Conservation (phyloP, 495 filamentous ascomycete species). For the Aspergillus baeticus region DNA sequence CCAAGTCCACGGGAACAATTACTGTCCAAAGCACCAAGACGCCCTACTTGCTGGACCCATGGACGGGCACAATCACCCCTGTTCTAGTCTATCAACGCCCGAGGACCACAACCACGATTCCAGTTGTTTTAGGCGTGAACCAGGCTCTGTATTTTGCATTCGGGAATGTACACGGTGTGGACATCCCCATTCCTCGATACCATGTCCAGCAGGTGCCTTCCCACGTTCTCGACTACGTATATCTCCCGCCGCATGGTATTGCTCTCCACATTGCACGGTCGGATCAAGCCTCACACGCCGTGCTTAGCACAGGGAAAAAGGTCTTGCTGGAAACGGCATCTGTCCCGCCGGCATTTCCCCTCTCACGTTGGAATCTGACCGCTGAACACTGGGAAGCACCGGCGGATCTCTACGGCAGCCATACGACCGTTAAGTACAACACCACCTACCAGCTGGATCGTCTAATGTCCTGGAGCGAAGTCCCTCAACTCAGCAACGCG, state of each 20-base stretch:
- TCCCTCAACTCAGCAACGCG: conserved; percentile 61
- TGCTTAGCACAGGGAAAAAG: neutral
- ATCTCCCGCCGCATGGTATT: too few species aligned
- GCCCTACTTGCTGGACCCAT: neutral
- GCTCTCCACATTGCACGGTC: neutral
- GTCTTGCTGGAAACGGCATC: neutral
- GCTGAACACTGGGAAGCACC: conserved; percentile 42
- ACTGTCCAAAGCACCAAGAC: neutral
- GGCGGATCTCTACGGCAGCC: conserved; percentile 27
- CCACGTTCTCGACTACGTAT: too few species aligned
- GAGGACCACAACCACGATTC: neutral
- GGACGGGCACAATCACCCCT: neutral
- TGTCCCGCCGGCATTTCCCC: conserved; percentile 28
- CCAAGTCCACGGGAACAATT: neutral
- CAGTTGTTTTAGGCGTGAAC: neutral
- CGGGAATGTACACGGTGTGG: neutral
- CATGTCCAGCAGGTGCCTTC: neutral
- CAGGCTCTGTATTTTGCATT: neutral
- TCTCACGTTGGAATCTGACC: conserved; percentile 42
- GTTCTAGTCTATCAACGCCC: neutral
- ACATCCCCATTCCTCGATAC: neutral
- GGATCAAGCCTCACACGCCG: neutral
- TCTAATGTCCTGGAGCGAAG: conserved; percentile 38
- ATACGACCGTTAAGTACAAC: conserved; percentile 26
- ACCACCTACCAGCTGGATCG: conserved; percentile 27